Base-by-base conservation (phyloP, 2,329 filamentous ascomycete genomes). In the Ophiostoma himal-ulmi region DNA sequence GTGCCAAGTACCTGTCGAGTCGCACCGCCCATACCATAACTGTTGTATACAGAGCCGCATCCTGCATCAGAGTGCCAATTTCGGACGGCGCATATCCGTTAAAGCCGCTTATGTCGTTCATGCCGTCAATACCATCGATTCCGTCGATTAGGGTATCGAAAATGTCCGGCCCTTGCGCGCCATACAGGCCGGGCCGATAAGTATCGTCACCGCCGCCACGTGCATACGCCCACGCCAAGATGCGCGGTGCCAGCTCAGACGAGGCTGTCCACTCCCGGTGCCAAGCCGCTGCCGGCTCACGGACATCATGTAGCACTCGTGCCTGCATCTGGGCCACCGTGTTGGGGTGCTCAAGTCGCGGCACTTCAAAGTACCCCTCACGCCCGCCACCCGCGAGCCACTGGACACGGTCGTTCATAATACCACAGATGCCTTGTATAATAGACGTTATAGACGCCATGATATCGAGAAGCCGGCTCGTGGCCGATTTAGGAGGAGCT, bases 401-500 rank as follows among this genome's bases (percentile, higher is more conserved):
- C 20, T 70, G 60, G 1, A 73, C 69, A 20, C 74, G 73, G 70
- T 71, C 73, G 5, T 22, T 22, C 30, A 72, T 68, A 1, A 75
- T n/a, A 17, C 52, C 69, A 66, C 67, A 71, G 17, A 72, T 67
- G 44, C 70, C 71, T 5, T 75, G 68, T n/a, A 76, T 71, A 10
- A 77, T 70, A 11, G 70, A 62, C 0, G 75, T 74, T 34, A 77
- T 71, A 11, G 71, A 73, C 1, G 74, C 70, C 39, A 77, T 70
- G 30, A 76, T 67, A 37, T 76, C 75, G 14, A 77, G 69, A 13
- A 77, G 71, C 22, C 66, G 70, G 70, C 73, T 73, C 11, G 72
- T 72, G 7, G 70, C 41, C 14, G 72, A 75, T 64, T 76, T 77
- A 30, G 2, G 69, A 67, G 7, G 66, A 37, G 2, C 8, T 0